phyloP scores from a whole-genome alignment of 129 eudicot species.

The Smallanthus sonchifolius region DNA sequence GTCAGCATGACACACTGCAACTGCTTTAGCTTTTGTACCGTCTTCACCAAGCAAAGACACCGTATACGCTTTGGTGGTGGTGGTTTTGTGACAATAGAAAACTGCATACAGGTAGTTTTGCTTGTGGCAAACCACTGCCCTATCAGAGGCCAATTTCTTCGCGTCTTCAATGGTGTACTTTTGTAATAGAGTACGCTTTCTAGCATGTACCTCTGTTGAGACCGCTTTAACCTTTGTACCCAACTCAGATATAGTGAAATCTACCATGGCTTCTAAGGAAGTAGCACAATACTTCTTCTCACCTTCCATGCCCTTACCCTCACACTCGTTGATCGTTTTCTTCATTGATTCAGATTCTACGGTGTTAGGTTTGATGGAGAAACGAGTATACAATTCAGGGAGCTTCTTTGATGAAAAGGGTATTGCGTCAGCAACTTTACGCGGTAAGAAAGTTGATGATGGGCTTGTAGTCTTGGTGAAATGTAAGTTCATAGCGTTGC shows the following conservation, averaged over 20 bases:
- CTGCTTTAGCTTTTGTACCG: constrained; percentile 51
- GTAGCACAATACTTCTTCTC: constrained; percentile 63
- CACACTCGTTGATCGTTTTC: constrained; percentile 49
- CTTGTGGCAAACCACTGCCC: constrained; percentile 64
- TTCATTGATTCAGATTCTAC: constrained; percentile 40
- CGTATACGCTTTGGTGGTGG: constrained; percentile 29
- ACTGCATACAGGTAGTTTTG: constrained; percentile 66
- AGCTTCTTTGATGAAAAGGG: constrained; percentile 55
- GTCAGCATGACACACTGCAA: constrained; percentile 68
- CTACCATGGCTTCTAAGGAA: constrained; percentile 66
- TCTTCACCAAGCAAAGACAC: constrained; percentile 47
- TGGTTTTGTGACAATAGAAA: constrained; percentile 60
- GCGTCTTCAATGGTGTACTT: constrained; percentile 33
- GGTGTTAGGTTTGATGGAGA: constrained; percentile 33
- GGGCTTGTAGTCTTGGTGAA: constrained; percentile 28
- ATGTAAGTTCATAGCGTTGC: constrained; percentile 39
- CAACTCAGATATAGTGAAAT: constrained; percentile 42
- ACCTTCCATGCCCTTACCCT: constrained; percentile 41
- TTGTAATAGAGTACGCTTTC: constrained; percentile 21
- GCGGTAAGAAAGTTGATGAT: constrained; percentile 45
- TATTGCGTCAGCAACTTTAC: constrained; percentile 36
- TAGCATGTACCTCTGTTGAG: constrained; percentile 39
- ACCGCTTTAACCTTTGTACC: constrained; percentile 52
- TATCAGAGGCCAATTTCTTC: constrained; percentile 25
- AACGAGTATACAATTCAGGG: constrained; percentile 28